Evolutionary conservation across 2,329 filamentous ascomycete species (phyloP).

Genomic region (Aspergillus sp.): DNA sequence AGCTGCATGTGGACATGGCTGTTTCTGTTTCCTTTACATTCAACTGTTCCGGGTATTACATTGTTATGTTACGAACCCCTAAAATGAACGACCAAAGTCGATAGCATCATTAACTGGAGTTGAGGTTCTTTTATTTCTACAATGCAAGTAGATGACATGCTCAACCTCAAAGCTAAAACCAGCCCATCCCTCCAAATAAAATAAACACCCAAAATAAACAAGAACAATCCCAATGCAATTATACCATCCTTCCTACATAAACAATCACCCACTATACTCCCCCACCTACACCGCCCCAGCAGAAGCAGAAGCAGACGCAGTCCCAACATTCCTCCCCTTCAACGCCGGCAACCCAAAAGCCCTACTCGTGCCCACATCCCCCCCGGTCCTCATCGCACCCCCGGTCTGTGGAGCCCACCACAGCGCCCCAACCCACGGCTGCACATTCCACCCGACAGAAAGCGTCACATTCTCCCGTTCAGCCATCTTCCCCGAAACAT

Average conservation of each 20-base stretch:
- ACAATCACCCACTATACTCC: neutral
- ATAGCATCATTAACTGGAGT: neutral
- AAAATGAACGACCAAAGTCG: neutral
- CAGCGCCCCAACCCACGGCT: constrained; percentile 90
- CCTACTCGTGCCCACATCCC: constrained; percentile 54
- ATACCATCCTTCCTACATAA: neutral
- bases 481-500: constrained; percentile 77
- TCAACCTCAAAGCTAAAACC: too few species aligned
- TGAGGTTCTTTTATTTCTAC: neutral
- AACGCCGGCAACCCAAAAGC: constrained; percentile 59
- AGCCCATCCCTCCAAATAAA: too few species aligned
- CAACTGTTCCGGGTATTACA: neutral
- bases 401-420: constrained; percentile 69
- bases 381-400: constrained; percentile 54
- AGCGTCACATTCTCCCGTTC: constrained; percentile 73
- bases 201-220: neutral
- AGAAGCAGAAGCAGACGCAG: constrained; percentile 10
- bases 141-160: too few species aligned
- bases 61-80: neutral
- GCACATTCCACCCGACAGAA: constrained; percentile 90
- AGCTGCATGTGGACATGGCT: too few species aligned
- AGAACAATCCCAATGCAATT: neutral
- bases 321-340: constrained; percentile 46
- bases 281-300: constrained; percentile 11
- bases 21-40: too few species aligned